phyloP scores from a whole-genome alignment of 1,284 basidiomycete genomes.

The Trichosporon inkin region DNA sequence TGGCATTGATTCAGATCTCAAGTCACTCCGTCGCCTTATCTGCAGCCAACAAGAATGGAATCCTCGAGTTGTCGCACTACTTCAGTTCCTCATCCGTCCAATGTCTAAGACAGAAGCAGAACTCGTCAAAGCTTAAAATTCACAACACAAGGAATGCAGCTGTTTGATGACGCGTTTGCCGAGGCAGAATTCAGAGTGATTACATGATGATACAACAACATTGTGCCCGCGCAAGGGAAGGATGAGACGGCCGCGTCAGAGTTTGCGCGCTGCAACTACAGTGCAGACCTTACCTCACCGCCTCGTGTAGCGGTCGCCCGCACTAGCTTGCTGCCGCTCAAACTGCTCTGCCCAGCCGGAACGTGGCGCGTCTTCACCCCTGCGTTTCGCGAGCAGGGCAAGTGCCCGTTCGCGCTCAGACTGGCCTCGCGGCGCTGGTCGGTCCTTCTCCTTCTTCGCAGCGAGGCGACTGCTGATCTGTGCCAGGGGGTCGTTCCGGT shows the following conservation, averaged over 20 bases:
- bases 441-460: neutral
- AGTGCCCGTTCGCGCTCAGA: constrained; percentile 47
- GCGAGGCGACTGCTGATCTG: constrained; percentile 30
- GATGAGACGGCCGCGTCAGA: neutral
- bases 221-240: too few species aligned
- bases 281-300: neutral
- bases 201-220: too few species aligned
- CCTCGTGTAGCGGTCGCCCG: constrained; percentile 30
- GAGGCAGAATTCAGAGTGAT: neutral
- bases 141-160: too few species aligned
- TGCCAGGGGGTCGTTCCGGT: constrained; percentile 44
- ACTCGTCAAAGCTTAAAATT: too few species aligned
- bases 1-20: too few species aligned
- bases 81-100: too few species aligned
- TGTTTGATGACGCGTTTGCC: neutral
- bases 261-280: neutral
- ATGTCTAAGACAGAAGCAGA: too few species aligned
- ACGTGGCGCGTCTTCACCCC: constrained; percentile 12
- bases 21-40: too few species aligned
- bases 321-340: constrained; percentile 42
- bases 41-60: too few species aligned
- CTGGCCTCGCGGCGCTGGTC: constrained; percentile 1
- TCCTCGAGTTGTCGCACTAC: too few species aligned
- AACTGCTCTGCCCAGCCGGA: constrained; percentile 34
- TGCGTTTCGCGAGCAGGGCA: constrained; percentile 40